Evolutionary conservation across 306 rosid genomes (phyloP).

Genomic region (Malus domestica): ASM211411v1 NC_041803.1:4507001-4507500

Average conservation of each 20-base stretch:
- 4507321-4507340: neutral
- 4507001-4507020: neutral
- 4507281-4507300: neutral
- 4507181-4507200: neutral
- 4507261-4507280: no score
- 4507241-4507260: no score
- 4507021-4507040: neutral
- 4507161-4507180: constrained; percentile 6
- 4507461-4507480: neutral
- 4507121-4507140: constrained; percentile 82
- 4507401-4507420: neutral
- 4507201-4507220: neutral
- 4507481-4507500: neutral
- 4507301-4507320: neutral
- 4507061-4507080: neutral
- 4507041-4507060: neutral
- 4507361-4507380: neutral
- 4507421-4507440: neutral
- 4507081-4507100: neutral
- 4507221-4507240: neutral
- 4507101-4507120: constrained; percentile 82
- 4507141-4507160: constrained; percentile 7
- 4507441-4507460: neutral
- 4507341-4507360: neutral
- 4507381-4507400: neutral